Evolutionary conservation across 2,329 filamentous ascomycete genomes (phyloP), one percentile per base, ranked within the genome.

Genomic region (Pseudogymnoascus sp.): DNA sequence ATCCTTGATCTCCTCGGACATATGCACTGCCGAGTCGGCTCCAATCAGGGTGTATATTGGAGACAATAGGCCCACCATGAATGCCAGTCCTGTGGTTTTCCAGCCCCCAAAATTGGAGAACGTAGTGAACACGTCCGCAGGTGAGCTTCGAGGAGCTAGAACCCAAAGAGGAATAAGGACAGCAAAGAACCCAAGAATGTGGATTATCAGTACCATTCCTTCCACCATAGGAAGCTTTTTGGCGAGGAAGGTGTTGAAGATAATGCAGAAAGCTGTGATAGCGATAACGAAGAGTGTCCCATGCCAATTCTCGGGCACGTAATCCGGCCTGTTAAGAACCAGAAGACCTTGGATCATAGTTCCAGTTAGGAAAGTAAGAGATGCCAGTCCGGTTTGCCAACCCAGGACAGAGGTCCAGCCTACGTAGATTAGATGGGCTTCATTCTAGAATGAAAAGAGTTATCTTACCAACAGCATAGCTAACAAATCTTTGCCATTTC

Each of bases 1-100:
- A 57, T 79, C 74, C 54, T 75, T 71, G 28, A 81, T 76, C 66
- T 81, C 79, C 67, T 81, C 79, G 5, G 78, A 76, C 68, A 79
- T 74, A 61, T 76, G 70, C 6, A 64, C 73, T 59, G 65, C 72
- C 62, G 67, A 61, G 62, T 67, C 66, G 11, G 25, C 54, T 30
- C 64, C 61, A 60, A 67, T 62, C 39, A 67, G 54, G 1, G 63
- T 59, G 32, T 64, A 65, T 20, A 72, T 70, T 28, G 69, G 69
- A 16, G 70, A 67, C 14, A 74, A 70, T 43, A 75, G 73, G 2
- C 73, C 72, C 39, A 76, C 69, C 66, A 76, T 68, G 11, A 73
- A 66, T 22, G 69, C 69, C 2, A 74, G 61, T 4, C 72, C 72
- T 35, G 61, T 63, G 58, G 66, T 74, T 6, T 65, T 65, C 72